Percentiles rank a stretch among this genome's conserved stretches.
These are phyloP conservation scores for Penicillium pancosmium DNA, from an alignment of 495 filamentous ascomycete species.

Conservation along the genomic window DNA sequence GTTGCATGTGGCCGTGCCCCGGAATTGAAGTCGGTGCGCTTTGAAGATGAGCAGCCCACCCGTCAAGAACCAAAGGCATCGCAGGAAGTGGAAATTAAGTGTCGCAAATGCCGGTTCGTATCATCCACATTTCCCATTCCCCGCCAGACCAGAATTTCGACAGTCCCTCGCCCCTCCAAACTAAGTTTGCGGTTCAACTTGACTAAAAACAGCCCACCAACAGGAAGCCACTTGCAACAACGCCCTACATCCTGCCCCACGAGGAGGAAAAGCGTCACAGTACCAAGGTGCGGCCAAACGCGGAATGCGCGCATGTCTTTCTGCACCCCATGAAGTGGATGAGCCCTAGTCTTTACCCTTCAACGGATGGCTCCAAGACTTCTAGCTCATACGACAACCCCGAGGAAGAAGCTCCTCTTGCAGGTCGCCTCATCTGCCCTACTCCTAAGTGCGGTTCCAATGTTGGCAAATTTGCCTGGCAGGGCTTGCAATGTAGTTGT, in stretches of 20 bases:
- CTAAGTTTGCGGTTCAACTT: background rate
- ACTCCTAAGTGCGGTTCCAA: conserved; percentile 72
- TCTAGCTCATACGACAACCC: conserved; percentile 19
- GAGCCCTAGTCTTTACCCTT: conserved; percentile 67
- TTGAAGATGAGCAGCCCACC: conserved; percentile 72
- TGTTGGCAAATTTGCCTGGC: conserved; percentile 93
- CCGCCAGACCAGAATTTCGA: background rate
- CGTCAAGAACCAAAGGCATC: conserved; percentile 21
- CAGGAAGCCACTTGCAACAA: conserved; percentile 55
- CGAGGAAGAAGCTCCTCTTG: conserved; percentile 64
- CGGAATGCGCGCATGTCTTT: conserved; percentile 79
- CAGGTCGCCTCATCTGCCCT: conserved; percentile 83
- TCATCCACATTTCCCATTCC: background rate
- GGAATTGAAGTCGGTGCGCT: conserved; percentile 71
- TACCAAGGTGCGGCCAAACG: conserved; percentile 20
- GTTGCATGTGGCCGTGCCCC: conserved; percentile 72
- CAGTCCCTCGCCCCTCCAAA: background rate
- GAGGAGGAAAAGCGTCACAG: conserved; percentile 27
- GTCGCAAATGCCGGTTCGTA: conserved; percentile 65
- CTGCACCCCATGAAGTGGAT: conserved; percentile 94
- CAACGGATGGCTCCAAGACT: conserved; percentile 9
- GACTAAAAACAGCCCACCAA: background rate
- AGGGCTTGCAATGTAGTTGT: conserved; percentile 91
- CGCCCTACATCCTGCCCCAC: conserved; percentile 63
- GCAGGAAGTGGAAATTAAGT: conserved; percentile 54